phyloP scores from a whole-genome alignment of 495 filamentous ascomycete species.

The Ramalina intermedia region DNA sequence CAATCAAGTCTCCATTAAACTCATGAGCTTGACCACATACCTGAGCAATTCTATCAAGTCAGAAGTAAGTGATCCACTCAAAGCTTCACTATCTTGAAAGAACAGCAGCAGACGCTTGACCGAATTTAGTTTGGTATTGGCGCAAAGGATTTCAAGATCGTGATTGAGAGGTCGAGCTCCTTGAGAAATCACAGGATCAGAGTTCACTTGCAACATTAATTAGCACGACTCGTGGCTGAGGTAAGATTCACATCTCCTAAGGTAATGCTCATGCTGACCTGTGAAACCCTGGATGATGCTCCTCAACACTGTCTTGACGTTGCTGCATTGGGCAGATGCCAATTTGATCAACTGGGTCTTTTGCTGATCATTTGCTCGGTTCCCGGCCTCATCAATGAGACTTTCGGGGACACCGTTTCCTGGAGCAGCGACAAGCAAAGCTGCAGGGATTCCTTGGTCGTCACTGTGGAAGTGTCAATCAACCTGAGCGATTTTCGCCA shows the following conservation, averaged over 20 bases:
- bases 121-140: constrained; percentile 40
- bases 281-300: constrained; percentile 64
- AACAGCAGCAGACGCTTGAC: constrained; percentile 55
- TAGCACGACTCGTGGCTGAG: background rate
- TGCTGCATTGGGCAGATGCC: constrained; percentile 62
- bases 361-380: constrained; percentile 31
- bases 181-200: background rate
- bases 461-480: constrained; percentile 20
- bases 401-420: constrained; percentile 65
- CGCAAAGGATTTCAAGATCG: constrained; percentile 69
- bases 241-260: constrained; percentile 13
- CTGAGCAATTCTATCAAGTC: constrained; percentile 68
- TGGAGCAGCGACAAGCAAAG: constrained; percentile 72
- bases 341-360: constrained; percentile 50
- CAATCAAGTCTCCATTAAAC: constrained; percentile 3
- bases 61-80: constrained; percentile 62
- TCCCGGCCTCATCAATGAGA: constrained; percentile 54
- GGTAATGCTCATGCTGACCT: constrained; percentile 35
- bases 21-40: constrained; percentile 29
- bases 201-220: background rate
- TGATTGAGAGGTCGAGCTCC: constrained; percentile 74
- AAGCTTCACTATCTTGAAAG: constrained; percentile 85
- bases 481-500: too few species aligned
- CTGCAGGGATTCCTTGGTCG: constrained; percentile 52
- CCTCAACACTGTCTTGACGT: constrained; percentile 71